A percentile compares a stretch with the other conserved stretches of the same genome.
phyloP scores from a whole-genome alignment of 2,329 filamentous ascomycete genomes.

The Aspergillus novofumigatus region DNA sequence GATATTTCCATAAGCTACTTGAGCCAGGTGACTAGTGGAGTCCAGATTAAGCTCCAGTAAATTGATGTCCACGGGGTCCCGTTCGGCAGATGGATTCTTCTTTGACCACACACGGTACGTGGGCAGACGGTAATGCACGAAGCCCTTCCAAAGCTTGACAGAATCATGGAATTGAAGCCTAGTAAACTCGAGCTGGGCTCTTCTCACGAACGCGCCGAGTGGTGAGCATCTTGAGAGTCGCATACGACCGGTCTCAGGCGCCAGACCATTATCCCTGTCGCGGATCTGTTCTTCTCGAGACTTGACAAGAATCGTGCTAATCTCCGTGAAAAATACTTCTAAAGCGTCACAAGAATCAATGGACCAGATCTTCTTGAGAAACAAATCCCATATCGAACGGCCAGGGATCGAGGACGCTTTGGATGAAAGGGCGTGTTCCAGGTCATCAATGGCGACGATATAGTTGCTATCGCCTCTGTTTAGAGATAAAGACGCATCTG shows the following conservation, averaged over 20 bases:
- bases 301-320: constrained; percentile 57
- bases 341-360: constrained; percentile 78
- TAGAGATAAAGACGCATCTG: constrained; percentile 16
- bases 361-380: constrained; percentile 76
- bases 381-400: constrained; percentile 79
- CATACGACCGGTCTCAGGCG: constrained; percentile 50
- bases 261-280: constrained; percentile 51
- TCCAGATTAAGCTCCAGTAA: constrained; percentile 57
- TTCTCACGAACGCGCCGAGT: constrained; percentile 74
- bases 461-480: constrained; percentile 27
- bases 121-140: constrained; percentile 74
- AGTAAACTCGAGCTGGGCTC: constrained; percentile 73
- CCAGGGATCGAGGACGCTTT: constrained; percentile 60
- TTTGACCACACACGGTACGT: constrained; percentile 61
- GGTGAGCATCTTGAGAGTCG: constrained; percentile 70
- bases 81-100: constrained; percentile 45
- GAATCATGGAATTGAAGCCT: constrained; percentile 75
- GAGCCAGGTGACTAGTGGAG: constrained; percentile 45
- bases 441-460: constrained; percentile 39
- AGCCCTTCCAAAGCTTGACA: constrained; percentile 73
- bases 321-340: constrained; percentile 67
- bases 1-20: constrained; percentile 49
- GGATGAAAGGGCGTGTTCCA: constrained; percentile 45
- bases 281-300: constrained; percentile 58
- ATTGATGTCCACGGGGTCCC: constrained; percentile 58